Conservation (phyloP, 2,329 filamentous ascomycete species). For the Plenodomus tracheiphilus region DNA sequence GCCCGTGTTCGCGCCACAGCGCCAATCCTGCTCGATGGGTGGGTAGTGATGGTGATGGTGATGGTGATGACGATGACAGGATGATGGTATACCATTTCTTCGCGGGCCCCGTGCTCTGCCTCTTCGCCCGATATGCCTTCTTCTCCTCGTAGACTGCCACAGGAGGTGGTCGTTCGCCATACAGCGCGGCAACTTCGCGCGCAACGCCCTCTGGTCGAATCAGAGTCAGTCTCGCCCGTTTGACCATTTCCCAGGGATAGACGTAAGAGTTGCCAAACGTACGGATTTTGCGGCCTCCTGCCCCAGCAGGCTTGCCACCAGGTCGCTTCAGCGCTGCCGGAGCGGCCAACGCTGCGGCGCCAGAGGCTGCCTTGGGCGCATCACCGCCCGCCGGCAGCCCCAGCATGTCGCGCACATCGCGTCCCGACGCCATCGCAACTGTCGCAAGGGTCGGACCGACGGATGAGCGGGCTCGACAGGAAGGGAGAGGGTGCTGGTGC, state of each 20-base stretch:
- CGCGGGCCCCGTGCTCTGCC: conserved; percentile 43
- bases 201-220: conserved; percentile 42
- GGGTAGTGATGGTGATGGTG: no score
- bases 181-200: conserved; percentile 46
- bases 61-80: no score
- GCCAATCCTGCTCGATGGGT: no score
- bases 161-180: conserved; percentile 47
- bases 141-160: conserved; percentile 47
- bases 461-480: conserved; percentile 15
- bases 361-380: conserved; percentile 38
- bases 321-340: conserved; percentile 66
- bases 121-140: conserved; percentile 45
- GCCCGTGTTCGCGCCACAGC: not conserved
- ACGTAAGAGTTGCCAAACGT: conserved; percentile 29
- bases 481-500: conserved; percentile 19
- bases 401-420: conserved; percentile 84
- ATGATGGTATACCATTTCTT: conserved; percentile 41
- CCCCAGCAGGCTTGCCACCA: conserved; percentile 54
- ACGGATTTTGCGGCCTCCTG: conserved; percentile 59
- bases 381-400: conserved; percentile 67
- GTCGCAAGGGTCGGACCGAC: conserved; percentile 20
- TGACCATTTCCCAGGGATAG: conserved; percentile 21
- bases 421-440: conserved; percentile 42
- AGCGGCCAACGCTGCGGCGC: conserved; percentile 17
- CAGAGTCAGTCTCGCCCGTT: conserved; percentile 26